Evolutionary conservation across 345 rosid genomes (phyloP).

Genomic region (Euphorbia peplus): DNA sequence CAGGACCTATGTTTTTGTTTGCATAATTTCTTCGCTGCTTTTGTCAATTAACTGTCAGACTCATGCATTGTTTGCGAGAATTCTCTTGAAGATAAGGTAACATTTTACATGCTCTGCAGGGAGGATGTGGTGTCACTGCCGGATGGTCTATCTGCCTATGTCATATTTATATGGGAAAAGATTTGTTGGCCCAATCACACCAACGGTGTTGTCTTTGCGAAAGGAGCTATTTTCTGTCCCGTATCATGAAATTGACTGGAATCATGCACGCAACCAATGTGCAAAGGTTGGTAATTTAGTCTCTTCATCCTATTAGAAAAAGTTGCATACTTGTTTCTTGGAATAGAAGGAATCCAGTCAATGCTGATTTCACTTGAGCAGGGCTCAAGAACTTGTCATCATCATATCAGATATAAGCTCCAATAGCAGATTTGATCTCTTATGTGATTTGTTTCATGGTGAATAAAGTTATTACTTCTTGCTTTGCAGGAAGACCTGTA

Average conservation of each 20-base stretch:
- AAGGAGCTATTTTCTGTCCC: constrained; percentile 77
- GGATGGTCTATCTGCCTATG: constrained; percentile 99
- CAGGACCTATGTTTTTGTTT: background rate
- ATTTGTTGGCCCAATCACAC: constrained; percentile 91
- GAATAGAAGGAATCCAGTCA: background rate
- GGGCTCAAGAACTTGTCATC: background rate
- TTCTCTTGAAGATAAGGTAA: background rate
- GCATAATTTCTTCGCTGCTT: background rate
- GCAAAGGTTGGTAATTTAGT: constrained; percentile 69
- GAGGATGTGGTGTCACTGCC: constrained; percentile 99
- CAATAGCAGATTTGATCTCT: background rate
- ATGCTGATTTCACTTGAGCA: background rate
- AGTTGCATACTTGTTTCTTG: background rate
- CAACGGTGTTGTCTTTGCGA: constrained; percentile 78
- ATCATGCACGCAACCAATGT: constrained; percentile 73
- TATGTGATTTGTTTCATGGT: background rate
- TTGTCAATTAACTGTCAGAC: background rate
- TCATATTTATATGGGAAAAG: constrained; percentile 91
- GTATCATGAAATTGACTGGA: constrained; percentile 89
- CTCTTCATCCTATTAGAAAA: constrained; percentile 13
- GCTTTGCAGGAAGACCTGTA: constrained; percentile 82
- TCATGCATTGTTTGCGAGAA: background rate
- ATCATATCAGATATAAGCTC: background rate
- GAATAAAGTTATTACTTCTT: background rate
- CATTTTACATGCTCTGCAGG: constrained; percentile 42